Evolutionary conservation across 805 yeast genomes (phyloP).

Genomic region (Tetrapisispora pingtungensis): DNA sequence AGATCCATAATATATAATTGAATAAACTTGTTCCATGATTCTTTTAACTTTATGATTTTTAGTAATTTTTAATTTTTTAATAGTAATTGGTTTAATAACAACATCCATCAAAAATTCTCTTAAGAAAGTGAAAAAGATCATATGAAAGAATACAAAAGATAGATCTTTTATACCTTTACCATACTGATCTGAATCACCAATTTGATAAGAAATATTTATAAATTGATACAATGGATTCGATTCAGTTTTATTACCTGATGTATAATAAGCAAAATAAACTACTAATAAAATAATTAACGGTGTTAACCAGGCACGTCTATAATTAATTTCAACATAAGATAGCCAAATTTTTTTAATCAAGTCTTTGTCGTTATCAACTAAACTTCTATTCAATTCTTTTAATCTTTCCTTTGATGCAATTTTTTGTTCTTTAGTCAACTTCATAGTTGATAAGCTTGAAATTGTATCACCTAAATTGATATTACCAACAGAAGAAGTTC

Average conservation of each 20-base stretch:
- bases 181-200: conserved; percentile 48
- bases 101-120: conserved; percentile 82
- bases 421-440: conserved; percentile 35
- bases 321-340: conserved; percentile 42
- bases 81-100: conserved; percentile 61
- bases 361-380: conserved; percentile 34
- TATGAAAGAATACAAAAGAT: conserved; percentile 60
- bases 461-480: conserved; percentile 63
- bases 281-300: conserved; percentile 40
- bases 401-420: conserved; percentile 25
- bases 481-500: conserved; percentile 62
- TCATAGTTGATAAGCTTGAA: conserved; percentile 56
- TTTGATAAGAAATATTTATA: conserved; percentile 48
- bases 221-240: conserved; percentile 49
- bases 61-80: conserved; percentile 26
- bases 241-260: conserved; percentile 42
- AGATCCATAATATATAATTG: conserved; percentile 61
- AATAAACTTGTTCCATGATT: conserved; percentile 82
- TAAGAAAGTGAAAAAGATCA: conserved; percentile 72
- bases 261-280: conserved; percentile 34
- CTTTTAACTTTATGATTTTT: conserved; percentile 43
- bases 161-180: conserved; percentile 79
- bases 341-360: conserved; percentile 41
- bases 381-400: conserved; percentile 11
- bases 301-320: conserved; percentile 51